Conservation (phyloP, 495 filamentous ascomycete genomes). For the Penicillium turbatum region DNA sequence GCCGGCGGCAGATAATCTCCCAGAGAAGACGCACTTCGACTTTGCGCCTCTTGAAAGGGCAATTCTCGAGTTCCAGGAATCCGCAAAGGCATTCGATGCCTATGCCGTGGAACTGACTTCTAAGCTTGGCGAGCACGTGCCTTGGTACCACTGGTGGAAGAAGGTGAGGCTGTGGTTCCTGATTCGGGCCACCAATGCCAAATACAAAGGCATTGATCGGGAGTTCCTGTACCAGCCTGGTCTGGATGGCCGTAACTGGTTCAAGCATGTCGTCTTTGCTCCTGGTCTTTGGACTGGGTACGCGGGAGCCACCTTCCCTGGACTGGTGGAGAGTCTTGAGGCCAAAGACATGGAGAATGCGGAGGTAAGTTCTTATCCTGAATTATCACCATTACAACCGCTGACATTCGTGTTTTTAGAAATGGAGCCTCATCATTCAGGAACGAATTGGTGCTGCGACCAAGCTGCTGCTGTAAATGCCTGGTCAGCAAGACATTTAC, state of each 20-base stretch:
- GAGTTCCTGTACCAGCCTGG: slow-evolving; percentile 56
- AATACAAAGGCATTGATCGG: slow-evolving; percentile 60
- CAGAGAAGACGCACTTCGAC: slow-evolving; percentile 27
- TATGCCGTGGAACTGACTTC: slow-evolving; percentile 48
- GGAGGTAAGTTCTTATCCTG: slow-evolving; percentile 27
- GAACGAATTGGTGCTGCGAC: slow-evolving; percentile 37
- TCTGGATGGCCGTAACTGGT: slow-evolving; percentile 57
- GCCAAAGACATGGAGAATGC: slow-evolving; percentile 46
- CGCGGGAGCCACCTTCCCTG: slow-evolving; percentile 66
- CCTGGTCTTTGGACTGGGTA: slow-evolving; percentile 89
- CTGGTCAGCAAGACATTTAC: not conserved
- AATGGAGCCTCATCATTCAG: slow-evolving; percentile 44
- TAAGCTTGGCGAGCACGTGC: slow-evolving; percentile 48
- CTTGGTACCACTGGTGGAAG: slow-evolving; percentile 78
- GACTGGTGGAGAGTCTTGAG: slow-evolving; percentile 58
- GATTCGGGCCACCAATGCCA: slow-evolving; percentile 51
- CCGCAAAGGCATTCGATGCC: slow-evolving; percentile 50
- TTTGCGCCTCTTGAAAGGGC: slow-evolving; percentile 47
- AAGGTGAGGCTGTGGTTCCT: slow-evolving; percentile 57
- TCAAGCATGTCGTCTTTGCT: slow-evolving; percentile 68
- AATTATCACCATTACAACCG: not conserved
- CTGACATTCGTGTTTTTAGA: slow-evolving; percentile 24
- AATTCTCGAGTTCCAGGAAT: slow-evolving; percentile 43
- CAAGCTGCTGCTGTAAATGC: slow-evolving; percentile 30
- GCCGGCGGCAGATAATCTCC: slow-evolving; percentile 36